Evolutionary conservation across 805 yeast species (phyloP), one percentile per base, ranked within the genome.

Genomic region (Dipodascopsis uninucleata): DNA sequence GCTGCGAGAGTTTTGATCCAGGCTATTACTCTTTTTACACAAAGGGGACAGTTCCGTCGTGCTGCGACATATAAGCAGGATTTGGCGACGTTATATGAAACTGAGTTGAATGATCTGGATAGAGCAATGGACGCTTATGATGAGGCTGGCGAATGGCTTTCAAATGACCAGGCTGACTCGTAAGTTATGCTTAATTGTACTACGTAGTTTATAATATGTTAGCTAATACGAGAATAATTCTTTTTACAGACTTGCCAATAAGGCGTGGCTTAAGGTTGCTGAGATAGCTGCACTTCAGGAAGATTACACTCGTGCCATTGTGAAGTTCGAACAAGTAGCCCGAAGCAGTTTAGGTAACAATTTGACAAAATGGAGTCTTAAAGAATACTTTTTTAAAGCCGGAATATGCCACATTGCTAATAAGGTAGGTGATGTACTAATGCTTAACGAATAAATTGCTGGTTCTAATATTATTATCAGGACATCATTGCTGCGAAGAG

Each of bases 1-100:
- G 94, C 94, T 6, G 95, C 88, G 3, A 75, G 81, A 41, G 79
- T 86, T 4, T 71, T 93, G 52, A 75, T 76, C 45, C 76, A 75
- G 57, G 96, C 97, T 0, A 81, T 90, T 49, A 81, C 78, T 52
- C 74, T 86, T 61, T 90, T 89, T 65, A 87, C 95, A 1, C 74
- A 79, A 52, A 79, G 85, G 57, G 99, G 99, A 9, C 96, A 90
- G 64, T 93, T 93, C 68, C 79, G 98, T 63, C 75, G 97, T 64
- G 96, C 95, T 20, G 98, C 98, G 9, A 87, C 87, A 61, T 89
- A 84, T 69, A 83, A 89, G 62, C 78, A 83, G 71, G 98, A 93
- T 62, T 72, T 93, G 60, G 98, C 89, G 8, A 88, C 80, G 55
- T 65, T 90, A 36, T 86, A 85, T 61, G 97, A 90, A 66, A 75